These are phyloP conservation scores for Cubamyces sp. DNA, from an alignment of 768 basidiomycete genomes.

Conservation along the genomic window DNA sequence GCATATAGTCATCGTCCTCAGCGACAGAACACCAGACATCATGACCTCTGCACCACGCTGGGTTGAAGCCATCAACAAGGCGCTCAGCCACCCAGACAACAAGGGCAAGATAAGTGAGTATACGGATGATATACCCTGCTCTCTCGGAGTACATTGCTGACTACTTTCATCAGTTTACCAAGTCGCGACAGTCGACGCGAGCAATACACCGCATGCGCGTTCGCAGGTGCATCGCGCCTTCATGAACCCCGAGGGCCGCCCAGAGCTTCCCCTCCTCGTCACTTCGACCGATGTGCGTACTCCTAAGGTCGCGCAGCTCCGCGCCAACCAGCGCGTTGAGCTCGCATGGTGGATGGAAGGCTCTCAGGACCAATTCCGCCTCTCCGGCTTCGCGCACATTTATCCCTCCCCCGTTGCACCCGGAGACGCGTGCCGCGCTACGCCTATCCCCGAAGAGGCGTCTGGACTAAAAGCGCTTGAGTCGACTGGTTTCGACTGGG, in stretches of 20 bases:
- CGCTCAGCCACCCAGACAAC: slow-evolving; percentile 32
- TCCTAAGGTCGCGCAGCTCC: slow-evolving; percentile 66
- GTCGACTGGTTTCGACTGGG: slow-evolving; percentile 58
- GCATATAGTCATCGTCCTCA: not conserved
- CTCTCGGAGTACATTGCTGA: not conserved
- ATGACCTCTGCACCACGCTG: slow-evolving; percentile 32
- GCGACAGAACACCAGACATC: not conserved
- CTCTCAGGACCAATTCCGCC: slow-evolving; percentile 73
- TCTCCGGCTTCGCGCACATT: slow-evolving; percentile 59
- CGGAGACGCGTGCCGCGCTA: slow-evolving; percentile 38
- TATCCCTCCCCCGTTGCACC: slow-evolving; percentile 51
- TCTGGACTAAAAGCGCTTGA: slow-evolving; percentile 27
- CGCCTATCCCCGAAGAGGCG: slow-evolving; percentile 13
- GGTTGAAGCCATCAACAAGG: slow-evolving; percentile 32
- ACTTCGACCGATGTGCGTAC: slow-evolving; percentile 74
- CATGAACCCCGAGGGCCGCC: slow-evolving; percentile 45
- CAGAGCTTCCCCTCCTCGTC: slow-evolving; percentile 62
- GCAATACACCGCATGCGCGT: slow-evolving; percentile 60
- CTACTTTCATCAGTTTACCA: slow-evolving; percentile 52
- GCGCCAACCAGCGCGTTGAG: slow-evolving; percentile 54
- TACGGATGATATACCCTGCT: not conserved
- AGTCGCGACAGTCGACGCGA: slow-evolving; percentile 57
- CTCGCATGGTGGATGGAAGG: slow-evolving; percentile 75
- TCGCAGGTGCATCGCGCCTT: slow-evolving; percentile 66
- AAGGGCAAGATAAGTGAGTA: slow-evolving; percentile 30